These are phyloP conservation scores for Wickerhamomyces queroliae DNA, from an alignment of 805 yeast species.

Conservation along the genomic window DNA sequence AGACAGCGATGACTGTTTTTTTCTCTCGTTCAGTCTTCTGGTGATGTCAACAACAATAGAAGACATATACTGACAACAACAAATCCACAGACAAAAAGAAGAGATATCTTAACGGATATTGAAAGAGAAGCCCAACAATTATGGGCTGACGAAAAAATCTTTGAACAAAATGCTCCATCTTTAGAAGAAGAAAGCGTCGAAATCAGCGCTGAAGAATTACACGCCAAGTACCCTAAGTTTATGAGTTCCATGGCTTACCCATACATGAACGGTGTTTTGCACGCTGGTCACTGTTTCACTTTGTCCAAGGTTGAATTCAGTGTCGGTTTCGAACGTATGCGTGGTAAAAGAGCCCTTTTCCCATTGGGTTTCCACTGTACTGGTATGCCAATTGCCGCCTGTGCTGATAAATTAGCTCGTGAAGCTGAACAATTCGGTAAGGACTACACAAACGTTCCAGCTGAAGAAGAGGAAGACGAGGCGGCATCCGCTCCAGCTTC, in stretches of 20 bases:
- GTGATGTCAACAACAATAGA: neutral
- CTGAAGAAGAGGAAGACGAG: constrained; percentile 53
- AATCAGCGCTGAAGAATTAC: constrained; percentile 61
- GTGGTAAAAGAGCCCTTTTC: constrained; percentile 85
- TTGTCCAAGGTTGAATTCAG: constrained; percentile 90
- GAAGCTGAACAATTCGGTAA: constrained; percentile 89
- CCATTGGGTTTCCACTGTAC: constrained; percentile 99
- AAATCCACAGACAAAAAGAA: constrained; percentile 68
- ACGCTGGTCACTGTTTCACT: constrained; percentile 96
- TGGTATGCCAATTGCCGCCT: constrained; percentile 95
- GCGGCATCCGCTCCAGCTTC: constrained; percentile 26
- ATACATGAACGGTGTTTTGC: constrained; percentile 97
- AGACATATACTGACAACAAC: constrained; percentile 2
- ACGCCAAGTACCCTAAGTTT: constrained; percentile 76
- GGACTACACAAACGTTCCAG: constrained; percentile 66
- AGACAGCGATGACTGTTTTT: too few species aligned
- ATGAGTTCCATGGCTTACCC: constrained; percentile 97
- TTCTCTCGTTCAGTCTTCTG: neutral
- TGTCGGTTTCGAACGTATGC: constrained; percentile 91
- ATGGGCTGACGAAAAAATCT: constrained; percentile 84
- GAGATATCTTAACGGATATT: constrained; percentile 86
- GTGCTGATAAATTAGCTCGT: constrained; percentile 92
- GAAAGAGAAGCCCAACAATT: constrained; percentile 82
- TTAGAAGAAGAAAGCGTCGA: constrained; percentile 55
- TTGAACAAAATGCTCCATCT: constrained; percentile 86